phyloP scores from a whole-genome alignment of 352 stramenopile genomes.

The Pythium aquatile region DNA sequence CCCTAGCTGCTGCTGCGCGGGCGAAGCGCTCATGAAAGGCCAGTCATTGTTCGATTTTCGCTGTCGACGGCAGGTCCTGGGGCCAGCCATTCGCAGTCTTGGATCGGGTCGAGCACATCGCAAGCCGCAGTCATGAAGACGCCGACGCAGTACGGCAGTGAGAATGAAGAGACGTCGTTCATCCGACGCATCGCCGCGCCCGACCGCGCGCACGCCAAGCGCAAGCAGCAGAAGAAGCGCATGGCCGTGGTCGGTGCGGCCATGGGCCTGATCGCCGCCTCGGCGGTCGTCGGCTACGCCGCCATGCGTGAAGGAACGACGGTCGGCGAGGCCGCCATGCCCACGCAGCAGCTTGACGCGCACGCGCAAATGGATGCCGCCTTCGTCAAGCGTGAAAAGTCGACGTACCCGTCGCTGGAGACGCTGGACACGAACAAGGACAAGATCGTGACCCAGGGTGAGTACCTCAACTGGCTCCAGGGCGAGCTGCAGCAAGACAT shows the following conservation, averaged over 20 bases:
- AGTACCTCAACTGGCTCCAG: conserved; percentile 40
- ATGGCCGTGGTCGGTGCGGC: conserved; percentile 39
- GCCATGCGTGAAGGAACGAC: conserved; percentile 23
- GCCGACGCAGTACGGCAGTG: conserved; percentile 47
- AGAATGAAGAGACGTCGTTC: conserved; percentile 62
- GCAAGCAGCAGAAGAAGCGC: conserved; percentile 47
- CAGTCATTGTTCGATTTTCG: conserved; percentile 41
- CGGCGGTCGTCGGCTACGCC: conserved; percentile 42
- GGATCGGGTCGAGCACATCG: not conserved
- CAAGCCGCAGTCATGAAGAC: conserved; percentile 44
- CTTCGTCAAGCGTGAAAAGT: conserved; percentile 37
- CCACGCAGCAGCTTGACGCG: conserved; percentile 32
- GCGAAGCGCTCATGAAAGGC: not conserved
- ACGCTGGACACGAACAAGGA: conserved; percentile 39
- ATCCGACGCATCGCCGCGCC: conserved; percentile 51
- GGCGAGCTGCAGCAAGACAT: conserved; percentile 26
- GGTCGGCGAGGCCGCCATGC: conserved; percentile 1
- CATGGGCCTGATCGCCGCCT: conserved; percentile 37
- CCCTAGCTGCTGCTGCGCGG: not conserved
- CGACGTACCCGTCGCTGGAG: conserved; percentile 40
- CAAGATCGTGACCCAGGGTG: conserved; percentile 31
- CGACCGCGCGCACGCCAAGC: conserved; percentile 34
- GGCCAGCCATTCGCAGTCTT: conserved; percentile 2
- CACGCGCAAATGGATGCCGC: conserved; percentile 28
- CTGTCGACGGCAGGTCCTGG: conserved; percentile 28